Conservation (phyloP, 164 flowering plant genomes). For the Annona cherimola region DNA sequence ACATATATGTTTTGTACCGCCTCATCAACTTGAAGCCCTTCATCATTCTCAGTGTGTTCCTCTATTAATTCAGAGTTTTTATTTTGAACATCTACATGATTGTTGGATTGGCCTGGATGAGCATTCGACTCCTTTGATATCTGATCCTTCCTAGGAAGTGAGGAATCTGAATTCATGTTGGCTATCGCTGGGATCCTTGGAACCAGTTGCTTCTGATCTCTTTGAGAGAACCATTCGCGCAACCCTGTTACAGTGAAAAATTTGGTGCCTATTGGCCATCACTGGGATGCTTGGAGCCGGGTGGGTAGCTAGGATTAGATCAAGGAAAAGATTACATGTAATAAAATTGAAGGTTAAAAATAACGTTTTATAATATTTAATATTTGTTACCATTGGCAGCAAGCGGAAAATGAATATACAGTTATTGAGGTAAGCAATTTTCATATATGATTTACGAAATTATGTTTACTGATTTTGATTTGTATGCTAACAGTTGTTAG, state of each 20-base stretch:
- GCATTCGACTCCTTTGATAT: conserved; percentile 39
- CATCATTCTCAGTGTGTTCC: conserved; percentile 93
- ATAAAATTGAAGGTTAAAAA: not conserved
- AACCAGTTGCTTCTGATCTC: conserved; percentile 70
- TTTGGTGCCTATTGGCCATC: not conserved
- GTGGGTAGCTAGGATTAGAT: not conserved
- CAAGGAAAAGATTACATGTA: not conserved
- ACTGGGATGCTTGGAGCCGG: not conserved
- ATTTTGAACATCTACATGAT: conserved; percentile 51
- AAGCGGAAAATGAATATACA: no score
- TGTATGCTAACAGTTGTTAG: no score
- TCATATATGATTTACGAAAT: no score
- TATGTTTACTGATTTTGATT: no score
- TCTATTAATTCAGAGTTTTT: conserved; percentile 76
- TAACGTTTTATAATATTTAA: no score
- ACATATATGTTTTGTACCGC: conserved; percentile 67
- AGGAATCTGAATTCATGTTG: conserved; percentile 73
- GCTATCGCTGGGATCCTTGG: conserved; percentile 93
- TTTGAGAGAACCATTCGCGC: conserved; percentile 94
- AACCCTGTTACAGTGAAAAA: conserved; percentile 45
- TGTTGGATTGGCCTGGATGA: conserved; percentile 39
- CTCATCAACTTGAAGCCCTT: conserved; percentile 71
- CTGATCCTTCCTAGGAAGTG: conserved; percentile 44
- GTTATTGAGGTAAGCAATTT: no score
- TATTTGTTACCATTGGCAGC: no score